A percentile compares a stretch with the other conserved stretches of the same genome.
Conservation (phyloP, 441 rosid genomes). For the Pelargonium cotyledonis region DNA sequence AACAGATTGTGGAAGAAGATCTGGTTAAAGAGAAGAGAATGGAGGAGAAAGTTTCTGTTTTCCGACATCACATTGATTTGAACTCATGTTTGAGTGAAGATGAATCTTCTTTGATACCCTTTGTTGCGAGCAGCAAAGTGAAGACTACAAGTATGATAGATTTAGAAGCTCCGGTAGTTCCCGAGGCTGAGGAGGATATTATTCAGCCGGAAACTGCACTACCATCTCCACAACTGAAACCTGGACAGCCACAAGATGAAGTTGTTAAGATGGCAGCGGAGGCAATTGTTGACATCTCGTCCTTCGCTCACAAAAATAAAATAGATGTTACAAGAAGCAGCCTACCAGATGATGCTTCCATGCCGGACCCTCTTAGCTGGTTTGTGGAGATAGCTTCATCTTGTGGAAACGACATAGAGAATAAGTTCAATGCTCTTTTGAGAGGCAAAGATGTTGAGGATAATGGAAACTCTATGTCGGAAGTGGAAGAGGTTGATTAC, state of each 20-base stretch:
- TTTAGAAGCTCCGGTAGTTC: slow-evolving; percentile 64
- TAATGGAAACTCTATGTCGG: slow-evolving; percentile 33
- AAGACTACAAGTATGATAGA: slow-evolving; percentile 46
- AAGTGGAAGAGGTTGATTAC: slow-evolving; percentile 53
- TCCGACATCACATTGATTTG: slow-evolving; percentile 62
- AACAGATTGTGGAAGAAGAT: slow-evolving; percentile 31
- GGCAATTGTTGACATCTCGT: slow-evolving; percentile 68
- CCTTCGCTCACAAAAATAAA: slow-evolving; percentile 19
- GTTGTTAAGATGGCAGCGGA: slow-evolving; percentile 54
- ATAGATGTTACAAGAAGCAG: slow-evolving; percentile 31
- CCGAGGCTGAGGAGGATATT: slow-evolving; percentile 44
- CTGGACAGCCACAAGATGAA: slow-evolving; percentile 36
- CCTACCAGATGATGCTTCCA: slow-evolving; percentile 41
- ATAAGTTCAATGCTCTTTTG: no score
- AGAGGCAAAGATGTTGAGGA: slow-evolving; percentile 12
- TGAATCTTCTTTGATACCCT: slow-evolving; percentile 42
- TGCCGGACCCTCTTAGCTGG: slow-evolving; percentile 67
- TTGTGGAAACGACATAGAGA: slow-evolving; percentile 33
- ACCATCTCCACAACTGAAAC: slow-evolving; percentile 24
- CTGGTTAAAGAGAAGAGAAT: slow-evolving; percentile 27
- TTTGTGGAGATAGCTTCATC: slow-evolving; percentile 57
- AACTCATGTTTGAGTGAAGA: slow-evolving; percentile 60
- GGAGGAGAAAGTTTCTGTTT: slow-evolving; percentile 27
- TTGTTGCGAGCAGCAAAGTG: slow-evolving; percentile 26
- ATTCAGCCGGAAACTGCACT: slow-evolving; percentile 25